phyloP scores from a whole-genome alignment of 495 filamentous ascomycete genomes.

The Trichoderma virens region DNA sequence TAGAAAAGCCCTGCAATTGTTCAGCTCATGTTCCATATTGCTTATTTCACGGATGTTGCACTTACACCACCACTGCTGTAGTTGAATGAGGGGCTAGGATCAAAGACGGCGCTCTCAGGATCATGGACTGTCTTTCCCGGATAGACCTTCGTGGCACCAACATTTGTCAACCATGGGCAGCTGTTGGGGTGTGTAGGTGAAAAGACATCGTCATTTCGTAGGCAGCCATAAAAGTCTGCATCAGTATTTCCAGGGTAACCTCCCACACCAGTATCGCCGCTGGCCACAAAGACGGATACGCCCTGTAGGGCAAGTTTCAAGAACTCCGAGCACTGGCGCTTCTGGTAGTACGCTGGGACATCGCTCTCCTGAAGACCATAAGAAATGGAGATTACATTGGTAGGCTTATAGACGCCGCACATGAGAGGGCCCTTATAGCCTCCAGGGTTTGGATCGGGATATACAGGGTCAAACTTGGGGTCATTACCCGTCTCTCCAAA shows the following conservation, averaged over 20 bases:
- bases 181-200: not conserved
- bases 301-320: conserved; percentile 61
- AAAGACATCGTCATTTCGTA: not conserved
- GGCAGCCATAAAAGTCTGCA: not conserved
- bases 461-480: conserved; percentile 32
- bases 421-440: conserved; percentile 47
- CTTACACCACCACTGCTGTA: not conserved
- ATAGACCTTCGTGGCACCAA: conserved; percentile 23
- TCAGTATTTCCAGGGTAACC: conserved; percentile 30
- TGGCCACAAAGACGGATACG: conserved; percentile 46
- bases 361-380: conserved; percentile 24
- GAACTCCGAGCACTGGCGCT: conserved; percentile 28
- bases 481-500: conserved; percentile 28
- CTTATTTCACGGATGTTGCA: not conserved
- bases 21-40: conserved; percentile 15
- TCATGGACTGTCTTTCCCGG: conserved; percentile 1
- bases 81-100: not conserved
- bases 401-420: conserved; percentile 42
- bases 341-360: conserved; percentile 19
- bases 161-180: conserved; percentile 30
- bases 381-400: conserved; percentile 27
- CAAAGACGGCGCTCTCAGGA: not conserved
- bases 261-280: conserved; percentile 53
- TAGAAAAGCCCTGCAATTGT: conserved; percentile 62
- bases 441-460: conserved; percentile 40